Base-by-base conservation (phyloP, 768 basidiomycete species). In the Neoboletus brunneissimus region DNA sequence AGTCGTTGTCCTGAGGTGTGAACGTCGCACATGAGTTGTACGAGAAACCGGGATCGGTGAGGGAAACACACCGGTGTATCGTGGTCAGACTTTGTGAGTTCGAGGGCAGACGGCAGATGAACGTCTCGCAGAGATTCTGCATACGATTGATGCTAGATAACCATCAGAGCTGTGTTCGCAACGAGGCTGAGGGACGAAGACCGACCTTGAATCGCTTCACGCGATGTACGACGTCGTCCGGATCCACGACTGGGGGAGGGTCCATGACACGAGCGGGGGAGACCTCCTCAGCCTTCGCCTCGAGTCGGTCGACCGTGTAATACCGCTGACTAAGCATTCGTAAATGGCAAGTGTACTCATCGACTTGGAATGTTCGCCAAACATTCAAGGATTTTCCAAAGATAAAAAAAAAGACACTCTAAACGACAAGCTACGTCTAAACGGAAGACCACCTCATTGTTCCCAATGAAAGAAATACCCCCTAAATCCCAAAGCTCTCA, bases 141-240 rank as follows among this genome's bases (percentile, higher is more conserved):
- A 64, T 91, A 86, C 0, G 89, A 91, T 75, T 89, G 85, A 67
- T 90, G 81, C 89, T 91, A 45, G 11, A 9, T 20, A 23, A n/a
- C 5, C 15, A 47, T 54, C 23, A 59, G 38, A 25, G 2, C 8
- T 9, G 35, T 15, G 15, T 15, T n/a, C n/a, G n/a, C n/a, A n/a
- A 46, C 22, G 31, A 51, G 0, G 47, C 6, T 25, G 16, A 50
- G 0, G 0, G n/a, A 48, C 16, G 8, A 40, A 25, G 12, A 54
- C 64, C 3, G 34, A 81, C 82, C 71, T 80, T 83, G 71, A 83
- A 83, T 18, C 82, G 75, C 62, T 82, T 84, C 5, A 73, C 69
- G 5, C 75, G 73, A 43, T 67, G 74, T 38, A 67, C 66, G 34
- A 61, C 56, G n/a, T 70, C 66, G 25, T 68, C 67, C 12, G 47